Evolutionary conservation across 2,329 filamentous ascomycete species (phyloP).

Genomic region (Thelonectria olida): DNA sequence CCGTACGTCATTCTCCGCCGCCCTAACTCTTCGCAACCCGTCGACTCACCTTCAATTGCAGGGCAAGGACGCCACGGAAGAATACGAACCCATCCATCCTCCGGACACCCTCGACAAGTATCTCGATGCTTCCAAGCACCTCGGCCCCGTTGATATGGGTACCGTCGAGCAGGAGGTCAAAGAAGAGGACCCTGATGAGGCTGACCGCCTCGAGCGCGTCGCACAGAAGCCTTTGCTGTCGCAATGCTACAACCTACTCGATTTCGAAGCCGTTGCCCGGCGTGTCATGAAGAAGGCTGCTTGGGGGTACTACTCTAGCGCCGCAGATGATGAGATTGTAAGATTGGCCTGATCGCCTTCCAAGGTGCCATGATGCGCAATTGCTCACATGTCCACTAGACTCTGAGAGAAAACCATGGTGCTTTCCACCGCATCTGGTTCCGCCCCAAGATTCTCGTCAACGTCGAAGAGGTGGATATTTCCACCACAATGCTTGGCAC

Average conservation of each 20-base stretch:
- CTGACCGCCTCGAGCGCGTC: slow-evolving; percentile 77
- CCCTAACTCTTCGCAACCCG: not conserved
- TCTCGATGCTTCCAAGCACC: slow-evolving; percentile 84
- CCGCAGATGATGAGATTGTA: slow-evolving; percentile 66
- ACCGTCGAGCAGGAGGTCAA: slow-evolving; percentile 79
- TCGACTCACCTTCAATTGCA: slow-evolving; percentile 37
- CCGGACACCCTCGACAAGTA: slow-evolving; percentile 89
- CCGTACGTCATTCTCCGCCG: slow-evolving; percentile 55
- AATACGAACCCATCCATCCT: slow-evolving; percentile 88
- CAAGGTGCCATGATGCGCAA: not conserved
- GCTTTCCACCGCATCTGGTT: slow-evolving; percentile 99
- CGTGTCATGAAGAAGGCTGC: slow-evolving; percentile 94
- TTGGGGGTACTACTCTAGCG: slow-evolving; percentile 98
- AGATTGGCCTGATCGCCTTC: slow-evolving; percentile 10
- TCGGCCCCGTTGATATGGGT: slow-evolving; percentile 88
- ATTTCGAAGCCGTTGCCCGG: slow-evolving; percentile 94
- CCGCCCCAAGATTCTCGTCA: slow-evolving; percentile 85
- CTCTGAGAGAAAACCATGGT: slow-evolving; percentile 92
- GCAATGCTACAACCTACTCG: slow-evolving; percentile 92
- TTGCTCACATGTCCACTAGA: slow-evolving; percentile 59
- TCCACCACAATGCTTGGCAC: slow-evolving; percentile 94
- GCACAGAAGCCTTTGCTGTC: slow-evolving; percentile 80
- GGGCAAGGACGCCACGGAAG: slow-evolving; percentile 92
- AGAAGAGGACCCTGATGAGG: slow-evolving; percentile 69
- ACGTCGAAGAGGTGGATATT: slow-evolving; percentile 88